phyloP scores from a whole-genome alignment of 2,329 filamentous ascomycete species.

The Trichoderma citrinoviride region DNA sequence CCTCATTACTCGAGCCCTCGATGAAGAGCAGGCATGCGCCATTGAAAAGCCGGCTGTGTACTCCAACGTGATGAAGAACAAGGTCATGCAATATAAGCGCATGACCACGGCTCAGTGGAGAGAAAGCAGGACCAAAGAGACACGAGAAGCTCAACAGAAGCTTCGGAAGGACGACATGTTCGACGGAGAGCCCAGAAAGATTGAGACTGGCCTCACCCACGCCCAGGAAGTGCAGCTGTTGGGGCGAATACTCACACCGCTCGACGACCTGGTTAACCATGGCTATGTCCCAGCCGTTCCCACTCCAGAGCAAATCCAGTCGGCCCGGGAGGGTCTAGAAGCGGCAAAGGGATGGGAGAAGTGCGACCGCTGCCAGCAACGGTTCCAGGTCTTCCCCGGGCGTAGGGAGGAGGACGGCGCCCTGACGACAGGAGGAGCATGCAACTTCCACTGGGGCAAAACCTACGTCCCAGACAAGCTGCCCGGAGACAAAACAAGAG shows the following conservation, averaged over 20 bases:
- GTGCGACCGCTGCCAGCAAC: constrained; percentile 80
- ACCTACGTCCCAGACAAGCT: constrained; percentile 57
- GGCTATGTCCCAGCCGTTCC: constrained; percentile 76
- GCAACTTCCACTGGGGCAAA: constrained; percentile 78
- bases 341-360: constrained; percentile 75
- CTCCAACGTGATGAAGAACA: constrained; percentile 77
- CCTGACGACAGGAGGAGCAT: constrained; percentile 72
- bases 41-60: constrained; percentile 69
- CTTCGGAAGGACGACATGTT: constrained; percentile 33
- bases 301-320: constrained; percentile 61
- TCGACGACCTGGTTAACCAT: constrained; percentile 60
- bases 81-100: constrained; percentile 71
- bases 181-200: constrained; percentile 43
- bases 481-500: constrained; percentile 54
- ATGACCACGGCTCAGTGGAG: constrained; percentile 73
- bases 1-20: constrained; percentile 65
- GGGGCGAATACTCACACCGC: constrained; percentile 59
- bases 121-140: constrained; percentile 50
- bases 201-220: constrained; percentile 67
- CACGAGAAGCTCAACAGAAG: constrained; percentile 35
- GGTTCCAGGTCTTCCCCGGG: constrained; percentile 91
- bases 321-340: constrained; percentile 62
- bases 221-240: constrained; percentile 68
- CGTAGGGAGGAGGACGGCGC: constrained; percentile 73
- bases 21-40: constrained; percentile 76